Conservation (phyloP, 371 early-diverging fungal species). For the Saksenaea oblongispora region DNA sequence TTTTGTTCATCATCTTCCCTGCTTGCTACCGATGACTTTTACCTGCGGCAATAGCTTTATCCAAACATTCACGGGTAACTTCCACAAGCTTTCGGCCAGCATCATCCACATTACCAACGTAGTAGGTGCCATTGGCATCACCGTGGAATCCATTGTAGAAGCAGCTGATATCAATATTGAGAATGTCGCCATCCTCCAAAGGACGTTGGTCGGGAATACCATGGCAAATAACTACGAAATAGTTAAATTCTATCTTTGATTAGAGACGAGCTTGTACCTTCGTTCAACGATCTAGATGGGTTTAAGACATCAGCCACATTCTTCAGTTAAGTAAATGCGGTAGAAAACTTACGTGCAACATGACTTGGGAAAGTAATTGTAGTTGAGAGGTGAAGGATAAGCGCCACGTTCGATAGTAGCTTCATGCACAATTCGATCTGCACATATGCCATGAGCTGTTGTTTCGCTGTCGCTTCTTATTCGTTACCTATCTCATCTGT, state of each 20-base stretch:
- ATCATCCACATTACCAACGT: constrained; percentile 85
- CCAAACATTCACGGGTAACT: constrained; percentile 78
- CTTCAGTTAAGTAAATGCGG: constrained; percentile 20
- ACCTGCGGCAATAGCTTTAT: constrained; percentile 87
- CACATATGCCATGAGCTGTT: not conserved
- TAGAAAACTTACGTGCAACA: constrained; percentile 84
- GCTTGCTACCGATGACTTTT: constrained; percentile 37
- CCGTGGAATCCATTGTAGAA: constrained; percentile 91
- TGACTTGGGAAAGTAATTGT: constrained; percentile 90
- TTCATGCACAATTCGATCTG: constrained; percentile 85
- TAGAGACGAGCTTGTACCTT: constrained; percentile 27
- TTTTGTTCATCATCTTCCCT: not conserved
- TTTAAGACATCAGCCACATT: not conserved
- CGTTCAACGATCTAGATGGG: constrained; percentile 60
- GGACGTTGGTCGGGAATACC: constrained; percentile 91
- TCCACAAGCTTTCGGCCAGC: constrained; percentile 73
- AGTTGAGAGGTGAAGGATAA: constrained; percentile 96
- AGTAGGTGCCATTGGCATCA: constrained; percentile 87
- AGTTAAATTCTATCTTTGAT: not conserved
- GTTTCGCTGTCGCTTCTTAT: not conserved
- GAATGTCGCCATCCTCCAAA: constrained; percentile 88
- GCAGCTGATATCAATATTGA: constrained; percentile 91
- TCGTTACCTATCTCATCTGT: constrained; percentile 82
- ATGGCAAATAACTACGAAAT: constrained; percentile 70
- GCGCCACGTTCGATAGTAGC: constrained; percentile 84